phyloP scores from a whole-genome alignment of 164 flowering plant genomes.

The Aristolochia californica region DNA sequence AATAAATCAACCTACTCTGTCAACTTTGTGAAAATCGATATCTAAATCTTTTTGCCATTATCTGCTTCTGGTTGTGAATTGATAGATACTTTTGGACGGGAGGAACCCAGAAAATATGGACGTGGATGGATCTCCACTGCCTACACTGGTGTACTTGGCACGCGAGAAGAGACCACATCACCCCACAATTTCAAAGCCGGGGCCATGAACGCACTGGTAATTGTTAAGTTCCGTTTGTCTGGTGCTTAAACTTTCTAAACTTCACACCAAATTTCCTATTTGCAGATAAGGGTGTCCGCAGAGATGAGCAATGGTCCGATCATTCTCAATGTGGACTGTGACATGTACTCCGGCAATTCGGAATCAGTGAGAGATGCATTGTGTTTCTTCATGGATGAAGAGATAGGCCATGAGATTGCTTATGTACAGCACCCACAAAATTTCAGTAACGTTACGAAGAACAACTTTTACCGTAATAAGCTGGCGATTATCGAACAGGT shows the following conservation, averaged over 20 bases:
- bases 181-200: constrained; percentile 53
- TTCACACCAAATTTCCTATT: no score
- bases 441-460: constrained; percentile 37
- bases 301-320: constrained; percentile 48
- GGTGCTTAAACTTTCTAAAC: no score
- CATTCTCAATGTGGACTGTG: constrained; percentile 69
- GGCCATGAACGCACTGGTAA: constrained; percentile 50
- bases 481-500: constrained; percentile 3
- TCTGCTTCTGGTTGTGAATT: no score
- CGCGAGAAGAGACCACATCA: constrained; percentile 39
- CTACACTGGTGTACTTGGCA: constrained; percentile 40
- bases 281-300: constrained; percentile 62
- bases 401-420: constrained; percentile 39
- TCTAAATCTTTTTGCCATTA: no score
- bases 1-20: no score
- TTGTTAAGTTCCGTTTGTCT: not conserved
- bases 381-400: constrained; percentile 77
- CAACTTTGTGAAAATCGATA: no score
- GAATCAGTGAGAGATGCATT: constrained; percentile 41
- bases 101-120: constrained; percentile 23
- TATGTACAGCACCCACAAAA: constrained; percentile 67
- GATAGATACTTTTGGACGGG: constrained; percentile 36
- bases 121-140: constrained; percentile 26
- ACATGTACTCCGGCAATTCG: constrained; percentile 65
- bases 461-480: constrained; percentile 37